phyloP scores from a whole-genome alignment of 2,329 filamentous ascomycete species.

The Phaeosphaeriaceae sp. region DNA sequence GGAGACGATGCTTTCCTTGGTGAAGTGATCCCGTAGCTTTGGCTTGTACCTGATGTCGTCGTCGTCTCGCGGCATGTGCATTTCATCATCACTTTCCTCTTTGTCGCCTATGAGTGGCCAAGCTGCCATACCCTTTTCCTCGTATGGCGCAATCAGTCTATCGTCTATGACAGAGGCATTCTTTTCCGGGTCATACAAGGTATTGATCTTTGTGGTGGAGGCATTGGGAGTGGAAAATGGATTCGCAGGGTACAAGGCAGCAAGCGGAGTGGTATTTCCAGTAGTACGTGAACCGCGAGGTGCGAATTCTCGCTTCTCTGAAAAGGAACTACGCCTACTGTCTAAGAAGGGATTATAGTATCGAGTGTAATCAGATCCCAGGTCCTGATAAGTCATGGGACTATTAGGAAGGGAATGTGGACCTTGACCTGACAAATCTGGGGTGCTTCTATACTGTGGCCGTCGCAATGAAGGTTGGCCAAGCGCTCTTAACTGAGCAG shows the following conservation, averaged over 20 bases:
- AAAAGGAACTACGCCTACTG: conserved; percentile 31
- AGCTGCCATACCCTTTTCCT: conserved; percentile 49
- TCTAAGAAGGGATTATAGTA: conserved; percentile 44
- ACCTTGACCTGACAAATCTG: conserved; percentile 20
- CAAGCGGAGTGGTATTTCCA: conserved; percentile 22
- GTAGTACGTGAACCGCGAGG: conserved; percentile 12
- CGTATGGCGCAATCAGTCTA: conserved; percentile 52
- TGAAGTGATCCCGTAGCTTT: conserved; percentile 54
- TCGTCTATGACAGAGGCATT: conserved; percentile 55
- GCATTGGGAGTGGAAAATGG: conserved; percentile 39
- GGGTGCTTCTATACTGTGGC: conserved; percentile 21
- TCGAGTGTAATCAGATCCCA: conserved; percentile 45
- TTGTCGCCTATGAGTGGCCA: conserved; percentile 59
- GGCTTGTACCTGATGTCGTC: conserved; percentile 55
- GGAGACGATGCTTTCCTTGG: conserved; percentile 51
- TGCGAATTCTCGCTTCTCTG: conserved; percentile 16
- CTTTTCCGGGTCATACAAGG: conserved; percentile 32
- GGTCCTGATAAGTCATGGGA: conserved; percentile 35
- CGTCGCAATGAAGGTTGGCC: conserved; percentile 19
- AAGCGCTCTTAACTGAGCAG: conserved; percentile 11
- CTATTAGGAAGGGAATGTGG: conserved; percentile 16
- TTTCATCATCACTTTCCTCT: conserved; percentile 60
- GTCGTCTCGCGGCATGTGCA: conserved; percentile 60
- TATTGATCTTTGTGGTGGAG: conserved; percentile 33
- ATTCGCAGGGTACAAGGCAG: conserved; percentile 17